These are phyloP conservation scores for Magnusiomyces paraingens DNA, from an alignment of 1,139 yeast species.

Conservation along the genomic window DNA sequence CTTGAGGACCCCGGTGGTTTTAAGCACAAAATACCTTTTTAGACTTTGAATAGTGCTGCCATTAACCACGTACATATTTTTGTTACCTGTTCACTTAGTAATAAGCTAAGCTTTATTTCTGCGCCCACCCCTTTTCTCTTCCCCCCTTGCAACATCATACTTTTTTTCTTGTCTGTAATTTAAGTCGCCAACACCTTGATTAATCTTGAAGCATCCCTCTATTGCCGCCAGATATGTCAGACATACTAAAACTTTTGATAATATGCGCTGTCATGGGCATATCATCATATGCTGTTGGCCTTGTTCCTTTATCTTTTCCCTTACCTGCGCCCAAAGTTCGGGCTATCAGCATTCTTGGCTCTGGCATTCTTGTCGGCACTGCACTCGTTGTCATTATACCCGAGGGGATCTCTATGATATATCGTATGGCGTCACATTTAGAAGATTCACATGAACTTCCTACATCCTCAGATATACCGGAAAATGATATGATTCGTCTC, in stretches of 20 bases:
- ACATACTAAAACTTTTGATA: conserved; percentile 24
- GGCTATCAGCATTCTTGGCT: conserved; percentile 45
- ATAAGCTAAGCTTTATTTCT: too few species aligned
- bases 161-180: background rate
- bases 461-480: conserved; percentile 4
- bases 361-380: conserved; percentile 61
- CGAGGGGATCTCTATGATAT: conserved; percentile 54
- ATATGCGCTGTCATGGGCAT: conserved; percentile 28
- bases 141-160: background rate
- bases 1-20: too few species aligned
- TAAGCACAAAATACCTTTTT: too few species aligned
- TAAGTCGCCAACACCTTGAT: background rate
- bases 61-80: too few species aligned
- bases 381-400: conserved; percentile 61
- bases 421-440: conserved; percentile 18
- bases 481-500: background rate
- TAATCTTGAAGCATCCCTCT: background rate
- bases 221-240: conserved; percentile 17
- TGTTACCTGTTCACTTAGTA: too few species aligned
- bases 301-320: conserved; percentile 35
- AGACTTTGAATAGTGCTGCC: too few species aligned
- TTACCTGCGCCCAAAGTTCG: conserved; percentile 30
- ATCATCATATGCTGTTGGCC: conserved; percentile 34
- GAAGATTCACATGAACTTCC: background rate
- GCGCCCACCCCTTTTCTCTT: too few species aligned